A percentile compares a stretch with the other conserved stretches of the same genome.
Conservation (phyloP, 306 rosid genomes). For the Bauhinia variegata region DNA sequence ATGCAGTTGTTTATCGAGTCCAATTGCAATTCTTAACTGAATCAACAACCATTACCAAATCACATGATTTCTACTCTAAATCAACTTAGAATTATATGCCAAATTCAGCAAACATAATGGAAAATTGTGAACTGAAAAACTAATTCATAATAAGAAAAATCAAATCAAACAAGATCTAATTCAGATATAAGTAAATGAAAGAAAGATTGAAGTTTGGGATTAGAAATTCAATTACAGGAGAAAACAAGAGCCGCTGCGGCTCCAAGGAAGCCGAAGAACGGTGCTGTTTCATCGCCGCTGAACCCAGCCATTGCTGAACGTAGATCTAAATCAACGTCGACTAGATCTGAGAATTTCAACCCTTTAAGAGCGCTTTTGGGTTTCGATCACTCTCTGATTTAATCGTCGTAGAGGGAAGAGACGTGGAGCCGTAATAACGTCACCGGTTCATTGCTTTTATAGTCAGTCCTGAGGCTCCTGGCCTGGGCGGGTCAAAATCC, state of each 20-base stretch:
- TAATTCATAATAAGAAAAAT: not conserved
- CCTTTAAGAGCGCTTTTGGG: constrained; percentile 5
- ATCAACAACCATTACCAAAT: constrained; percentile 1
- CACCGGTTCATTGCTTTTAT: not conserved
- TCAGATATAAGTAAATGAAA: no score
- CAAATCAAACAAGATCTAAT: not conserved
- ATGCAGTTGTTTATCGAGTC: constrained; percentile 9
- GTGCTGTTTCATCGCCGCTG: constrained; percentile 94
- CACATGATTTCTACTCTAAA: no score
- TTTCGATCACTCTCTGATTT: constrained; percentile 22
- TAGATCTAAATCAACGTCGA: constrained; percentile 43
- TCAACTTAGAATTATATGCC: not conserved
- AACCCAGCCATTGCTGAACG: constrained; percentile 54
- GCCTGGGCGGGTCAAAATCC: not conserved
- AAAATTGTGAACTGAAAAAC: not conserved
- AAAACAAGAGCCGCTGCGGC: constrained; percentile 91
- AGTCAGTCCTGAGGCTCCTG: not conserved
- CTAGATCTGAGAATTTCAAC: constrained; percentile 44
- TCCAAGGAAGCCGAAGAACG: constrained; percentile 88
- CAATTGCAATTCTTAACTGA: not conserved
- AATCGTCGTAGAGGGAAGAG: constrained; percentile 20
- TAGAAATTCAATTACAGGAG: constrained; percentile 58
- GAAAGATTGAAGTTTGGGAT: not conserved
- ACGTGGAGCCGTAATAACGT: constrained; percentile 2
- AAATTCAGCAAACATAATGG: not conserved